Conservation (phyloP, 1,284 basidiomycete species). For the Irpex rosettiformis region DNA sequence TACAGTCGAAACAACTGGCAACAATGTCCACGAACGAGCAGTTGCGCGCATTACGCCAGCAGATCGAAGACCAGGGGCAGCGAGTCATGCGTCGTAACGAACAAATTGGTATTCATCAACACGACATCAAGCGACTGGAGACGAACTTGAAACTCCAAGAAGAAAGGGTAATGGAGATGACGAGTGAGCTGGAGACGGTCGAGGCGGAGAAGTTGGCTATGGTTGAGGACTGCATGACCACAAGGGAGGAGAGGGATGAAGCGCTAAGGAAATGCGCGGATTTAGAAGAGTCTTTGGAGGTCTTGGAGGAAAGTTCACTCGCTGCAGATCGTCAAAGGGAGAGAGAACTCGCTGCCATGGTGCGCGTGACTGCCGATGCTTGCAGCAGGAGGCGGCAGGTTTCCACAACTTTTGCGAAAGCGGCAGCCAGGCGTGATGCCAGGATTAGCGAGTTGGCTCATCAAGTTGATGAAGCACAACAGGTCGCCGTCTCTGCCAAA, state of each 20-base stretch:
- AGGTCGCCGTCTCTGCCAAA: slow-evolving; percentile 4
- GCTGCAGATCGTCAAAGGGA: slow-evolving; percentile 17
- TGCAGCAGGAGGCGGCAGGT: slow-evolving; percentile 33
- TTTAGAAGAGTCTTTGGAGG: slow-evolving; percentile 49
- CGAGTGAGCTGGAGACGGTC: slow-evolving; percentile 59
- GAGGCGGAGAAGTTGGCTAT: slow-evolving; percentile 67
- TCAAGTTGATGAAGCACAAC: slow-evolving; percentile 2
- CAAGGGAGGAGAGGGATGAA: slow-evolving; percentile 63
- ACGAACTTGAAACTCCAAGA: slow-evolving; percentile 69
- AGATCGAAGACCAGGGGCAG: slow-evolving; percentile 61
- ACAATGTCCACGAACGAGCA: slow-evolving; percentile 54
- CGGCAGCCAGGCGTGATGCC: not conserved
- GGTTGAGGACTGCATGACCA: slow-evolving; percentile 76
- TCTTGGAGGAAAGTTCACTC: slow-evolving; percentile 39
- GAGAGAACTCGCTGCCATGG: slow-evolving; percentile 35
- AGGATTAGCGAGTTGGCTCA: slow-evolving; percentile 5
- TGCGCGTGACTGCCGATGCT: slow-evolving; percentile 19
- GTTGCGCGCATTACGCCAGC: slow-evolving; percentile 49
- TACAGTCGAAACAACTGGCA: slow-evolving; percentile 62
- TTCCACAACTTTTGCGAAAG: slow-evolving; percentile 20
- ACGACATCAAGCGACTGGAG: slow-evolving; percentile 70
- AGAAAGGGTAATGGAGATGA: slow-evolving; percentile 66
- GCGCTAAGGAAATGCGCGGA: slow-evolving; percentile 43
- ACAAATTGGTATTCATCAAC: slow-evolving; percentile 69
- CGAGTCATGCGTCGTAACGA: slow-evolving; percentile 61